Evolutionary conservation across 768 basidiomycete genomes (phyloP).

Genomic region (Russula sp.): DNA sequence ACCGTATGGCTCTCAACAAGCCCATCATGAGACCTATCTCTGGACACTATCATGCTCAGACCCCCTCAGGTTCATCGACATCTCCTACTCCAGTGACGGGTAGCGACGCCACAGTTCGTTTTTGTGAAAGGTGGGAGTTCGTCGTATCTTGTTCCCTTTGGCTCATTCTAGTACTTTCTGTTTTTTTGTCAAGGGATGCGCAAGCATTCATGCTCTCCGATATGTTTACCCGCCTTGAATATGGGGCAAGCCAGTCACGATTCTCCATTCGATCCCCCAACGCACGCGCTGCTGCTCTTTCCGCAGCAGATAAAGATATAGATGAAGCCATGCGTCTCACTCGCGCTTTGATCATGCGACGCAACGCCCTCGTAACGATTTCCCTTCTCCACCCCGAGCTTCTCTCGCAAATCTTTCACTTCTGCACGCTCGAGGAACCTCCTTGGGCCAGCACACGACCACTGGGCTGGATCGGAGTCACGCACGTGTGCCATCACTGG

Average conservation of each 20-base stretch:
- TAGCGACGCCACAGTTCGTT: too few species aligned
- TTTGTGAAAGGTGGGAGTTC: background rate
- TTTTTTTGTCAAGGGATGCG: background rate
- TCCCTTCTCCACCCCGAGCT: slow-evolving; percentile 12
- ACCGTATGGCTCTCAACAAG: too few species aligned
- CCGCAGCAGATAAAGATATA: background rate
- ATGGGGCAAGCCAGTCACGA: background rate
- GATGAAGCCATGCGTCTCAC: background rate
- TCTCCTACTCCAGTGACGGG: too few species aligned
- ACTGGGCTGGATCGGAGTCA: background rate
- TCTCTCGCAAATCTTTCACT: slow-evolving; percentile 9
- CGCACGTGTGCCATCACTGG: slow-evolving; percentile 19
- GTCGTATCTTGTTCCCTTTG: background rate
- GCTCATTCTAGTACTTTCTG: background rate
- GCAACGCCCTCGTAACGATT: slow-evolving; percentile 6
- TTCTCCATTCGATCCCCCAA: background rate
- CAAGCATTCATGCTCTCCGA: background rate
- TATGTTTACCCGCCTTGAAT: background rate
- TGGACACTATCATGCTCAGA: too few species aligned
- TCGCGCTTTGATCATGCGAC: background rate
- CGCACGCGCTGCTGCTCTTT: background rate
- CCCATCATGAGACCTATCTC: too few species aligned
- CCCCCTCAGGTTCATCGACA: too few species aligned
- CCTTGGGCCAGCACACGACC: background rate
- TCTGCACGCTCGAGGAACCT: background rate